These are phyloP conservation scores for Ogataea neopini DNA, from an alignment of 805 yeast genomes.

Conservation along the genomic window DNA sequence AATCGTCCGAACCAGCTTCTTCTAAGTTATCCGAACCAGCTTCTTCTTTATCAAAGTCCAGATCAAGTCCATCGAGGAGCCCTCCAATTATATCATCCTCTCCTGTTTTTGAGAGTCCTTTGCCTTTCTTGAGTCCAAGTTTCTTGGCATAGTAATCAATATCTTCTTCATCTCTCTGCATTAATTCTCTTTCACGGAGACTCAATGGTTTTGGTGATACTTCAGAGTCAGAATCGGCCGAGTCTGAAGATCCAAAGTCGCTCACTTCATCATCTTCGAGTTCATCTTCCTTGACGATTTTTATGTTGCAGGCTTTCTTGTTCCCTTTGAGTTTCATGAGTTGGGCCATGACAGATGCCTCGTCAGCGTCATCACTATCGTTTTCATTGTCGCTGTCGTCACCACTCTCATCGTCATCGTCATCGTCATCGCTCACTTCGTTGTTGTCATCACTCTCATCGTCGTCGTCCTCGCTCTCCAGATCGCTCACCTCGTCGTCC, in stretches of 20 bases:
- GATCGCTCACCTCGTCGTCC: slow-evolving; percentile 13
- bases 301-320: slow-evolving; percentile 19
- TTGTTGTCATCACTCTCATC: background rate
- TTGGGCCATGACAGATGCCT: slow-evolving; percentile 50
- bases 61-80: slow-evolving; percentile 73
- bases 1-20: slow-evolving; percentile 17
- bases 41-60: slow-evolving; percentile 38
- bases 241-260: slow-evolving; percentile 11
- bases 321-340: slow-evolving; percentile 57
- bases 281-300: slow-evolving; percentile 12
- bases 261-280: slow-evolving; percentile 16
- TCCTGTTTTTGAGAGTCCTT: slow-evolving; percentile 48
- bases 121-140: slow-evolving; percentile 64
- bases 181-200: slow-evolving; percentile 48
- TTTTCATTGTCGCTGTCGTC: slow-evolving; percentile 35
- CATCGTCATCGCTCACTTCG: slow-evolving; percentile 10
- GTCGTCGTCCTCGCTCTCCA: background rate
- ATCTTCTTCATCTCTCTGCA: slow-evolving; percentile 70
- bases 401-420: slow-evolving; percentile 10
- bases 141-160: slow-evolving; percentile 81
- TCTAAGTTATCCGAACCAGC: slow-evolving; percentile 19
- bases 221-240: slow-evolving; percentile 6
- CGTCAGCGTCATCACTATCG: slow-evolving; percentile 36
- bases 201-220: slow-evolving; percentile 30
- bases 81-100: slow-evolving; percentile 83